Evolutionary conservation across 2,329 filamentous ascomycete genomes (phyloP).

Genomic region (Colletotrichum sansevieriae): DNA sequence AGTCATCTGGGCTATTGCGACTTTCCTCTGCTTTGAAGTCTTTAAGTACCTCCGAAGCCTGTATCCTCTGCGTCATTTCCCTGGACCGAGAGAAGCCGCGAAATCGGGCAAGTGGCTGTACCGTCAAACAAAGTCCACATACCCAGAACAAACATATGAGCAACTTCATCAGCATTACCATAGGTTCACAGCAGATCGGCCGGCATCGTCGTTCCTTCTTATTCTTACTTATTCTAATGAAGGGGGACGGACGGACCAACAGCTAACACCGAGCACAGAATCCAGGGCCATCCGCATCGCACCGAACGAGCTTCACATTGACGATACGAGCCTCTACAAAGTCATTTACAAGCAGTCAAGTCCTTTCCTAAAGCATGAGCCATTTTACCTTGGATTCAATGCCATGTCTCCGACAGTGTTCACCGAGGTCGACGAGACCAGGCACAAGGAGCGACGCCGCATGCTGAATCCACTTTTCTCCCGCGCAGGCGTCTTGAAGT

Average conservation of each 20-base stretch:
- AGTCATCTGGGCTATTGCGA: background rate
- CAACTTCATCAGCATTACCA: background rate
- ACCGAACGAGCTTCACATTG: conserved; percentile 8
- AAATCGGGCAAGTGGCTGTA: background rate
- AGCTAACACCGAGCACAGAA: background rate
- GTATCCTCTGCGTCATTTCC: conserved; percentile 1
- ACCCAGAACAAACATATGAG: background rate
- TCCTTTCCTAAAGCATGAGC: conserved; percentile 7
- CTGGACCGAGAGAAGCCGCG: conserved; percentile 1
- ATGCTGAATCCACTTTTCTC: conserved; percentile 20
- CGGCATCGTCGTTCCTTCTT: too few species aligned
- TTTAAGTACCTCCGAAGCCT: background rate
- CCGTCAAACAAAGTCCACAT: background rate
- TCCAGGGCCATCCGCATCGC: background rate
- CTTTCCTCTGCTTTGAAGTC: background rate
- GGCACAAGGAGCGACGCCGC: conserved; percentile 16
- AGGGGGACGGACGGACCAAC: background rate
- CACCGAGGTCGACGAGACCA: background rate
- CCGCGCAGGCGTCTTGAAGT: conserved; percentile 5
- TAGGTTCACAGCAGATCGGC: background rate
- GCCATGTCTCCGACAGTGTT: background rate
- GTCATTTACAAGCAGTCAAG: conserved; percentile 17
- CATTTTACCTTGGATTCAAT: conserved; percentile 5
- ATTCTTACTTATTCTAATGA: too few species aligned
- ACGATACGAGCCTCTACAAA: conserved; percentile 3